Percentiles rank a stretch among this genome's conserved stretches.
These are phyloP conservation scores for Diaporthe longicolla DNA, from an alignment of 2,329 filamentous ascomycete species.

Conservation along the genomic window DNA sequence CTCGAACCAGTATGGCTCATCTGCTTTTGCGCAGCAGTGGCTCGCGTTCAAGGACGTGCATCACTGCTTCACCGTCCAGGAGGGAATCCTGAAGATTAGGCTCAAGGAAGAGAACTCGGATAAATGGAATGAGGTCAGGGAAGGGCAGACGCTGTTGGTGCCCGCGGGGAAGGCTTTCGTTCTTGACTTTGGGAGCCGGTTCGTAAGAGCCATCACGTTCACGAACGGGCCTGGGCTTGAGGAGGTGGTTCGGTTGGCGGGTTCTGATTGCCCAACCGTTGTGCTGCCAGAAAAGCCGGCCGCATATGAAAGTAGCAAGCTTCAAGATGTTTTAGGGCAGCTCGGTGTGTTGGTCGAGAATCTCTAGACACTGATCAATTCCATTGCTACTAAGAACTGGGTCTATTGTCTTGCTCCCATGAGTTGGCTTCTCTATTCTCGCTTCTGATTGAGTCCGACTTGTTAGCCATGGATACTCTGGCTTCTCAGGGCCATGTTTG, in stretches of 20 bases:
- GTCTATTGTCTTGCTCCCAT: not conserved
- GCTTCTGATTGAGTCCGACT: too few species aligned
- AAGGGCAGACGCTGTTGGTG: slow-evolving; percentile 64
- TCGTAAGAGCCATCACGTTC: slow-evolving; percentile 62
- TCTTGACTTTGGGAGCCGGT: slow-evolving; percentile 60
- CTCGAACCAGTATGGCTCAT: slow-evolving; percentile 54
- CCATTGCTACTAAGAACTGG: not conserved
- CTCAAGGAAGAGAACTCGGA: slow-evolving; percentile 50
- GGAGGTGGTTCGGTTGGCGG: slow-evolving; percentile 57
- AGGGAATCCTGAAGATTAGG: slow-evolving; percentile 60
- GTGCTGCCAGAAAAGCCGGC: slow-evolving; percentile 56
- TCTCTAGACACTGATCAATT: not conserved
- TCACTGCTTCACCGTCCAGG: slow-evolving; percentile 65
- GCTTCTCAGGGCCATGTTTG: not conserved
- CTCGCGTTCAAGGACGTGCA: slow-evolving; percentile 63
- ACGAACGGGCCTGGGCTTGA: slow-evolving; percentile 65
- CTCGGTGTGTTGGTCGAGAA: slow-evolving; percentile 10
- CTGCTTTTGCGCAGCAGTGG: slow-evolving; percentile 52
- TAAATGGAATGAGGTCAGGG: slow-evolving; percentile 53
- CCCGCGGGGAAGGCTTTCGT: slow-evolving; percentile 61
- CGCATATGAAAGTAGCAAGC: slow-evolving; percentile 46
- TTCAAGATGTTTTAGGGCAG: slow-evolving; percentile 39
- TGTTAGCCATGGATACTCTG: too few species aligned
- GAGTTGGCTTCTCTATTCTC: not conserved
- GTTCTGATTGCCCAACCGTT: slow-evolving; percentile 51